These are phyloP conservation scores for Artemisia tridentata DNA, from an alignment of 129 eudicot species.

Conservation along the genomic window DNA sequence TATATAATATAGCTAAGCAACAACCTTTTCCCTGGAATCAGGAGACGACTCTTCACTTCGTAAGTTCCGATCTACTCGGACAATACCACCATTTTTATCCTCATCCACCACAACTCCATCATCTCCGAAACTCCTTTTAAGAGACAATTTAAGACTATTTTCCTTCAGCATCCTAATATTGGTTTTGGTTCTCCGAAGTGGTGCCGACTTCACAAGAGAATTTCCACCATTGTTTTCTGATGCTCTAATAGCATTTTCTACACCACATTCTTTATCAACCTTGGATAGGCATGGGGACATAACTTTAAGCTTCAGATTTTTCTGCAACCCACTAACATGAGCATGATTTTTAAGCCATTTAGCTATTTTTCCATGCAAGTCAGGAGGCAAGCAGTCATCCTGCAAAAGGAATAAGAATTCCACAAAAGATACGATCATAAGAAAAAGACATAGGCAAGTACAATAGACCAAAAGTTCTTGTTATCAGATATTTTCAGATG, in stretches of 20 bases:
- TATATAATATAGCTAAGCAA: slow-evolving; percentile 12
- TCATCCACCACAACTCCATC: slow-evolving; percentile 42
- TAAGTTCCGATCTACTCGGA: slow-evolving; percentile 12
- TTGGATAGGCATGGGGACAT: neutral
- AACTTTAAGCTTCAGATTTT: slow-evolving; percentile 51
- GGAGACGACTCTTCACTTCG: slow-evolving; percentile 39
- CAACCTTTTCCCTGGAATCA: slow-evolving; percentile 53
- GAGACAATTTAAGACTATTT: slow-evolving; percentile 37
- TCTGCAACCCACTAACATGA: slow-evolving; percentile 49
- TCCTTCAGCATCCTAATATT: slow-evolving; percentile 50
- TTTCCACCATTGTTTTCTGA: slow-evolving; percentile 6
- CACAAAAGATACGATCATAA: neutral
- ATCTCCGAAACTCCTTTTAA: slow-evolving; percentile 36
- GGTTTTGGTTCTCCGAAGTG: slow-evolving; percentile 71
- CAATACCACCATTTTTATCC: slow-evolving; percentile 20
- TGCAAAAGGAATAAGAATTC: slow-evolving; percentile 30
- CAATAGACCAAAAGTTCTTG: neutral
- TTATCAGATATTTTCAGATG: neutral
- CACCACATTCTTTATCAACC: slow-evolving; percentile 15
- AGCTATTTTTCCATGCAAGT: slow-evolving; percentile 51
- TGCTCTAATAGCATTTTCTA: slow-evolving; percentile 2
- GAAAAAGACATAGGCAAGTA: neutral
- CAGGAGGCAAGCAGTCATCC: slow-evolving; percentile 58
- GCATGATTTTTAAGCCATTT: slow-evolving; percentile 66
- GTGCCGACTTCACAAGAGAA: slow-evolving; percentile 34